phyloP scores from a whole-genome alignment of 129 eudicot species.

The Centaurea solstitialis region DNA sequence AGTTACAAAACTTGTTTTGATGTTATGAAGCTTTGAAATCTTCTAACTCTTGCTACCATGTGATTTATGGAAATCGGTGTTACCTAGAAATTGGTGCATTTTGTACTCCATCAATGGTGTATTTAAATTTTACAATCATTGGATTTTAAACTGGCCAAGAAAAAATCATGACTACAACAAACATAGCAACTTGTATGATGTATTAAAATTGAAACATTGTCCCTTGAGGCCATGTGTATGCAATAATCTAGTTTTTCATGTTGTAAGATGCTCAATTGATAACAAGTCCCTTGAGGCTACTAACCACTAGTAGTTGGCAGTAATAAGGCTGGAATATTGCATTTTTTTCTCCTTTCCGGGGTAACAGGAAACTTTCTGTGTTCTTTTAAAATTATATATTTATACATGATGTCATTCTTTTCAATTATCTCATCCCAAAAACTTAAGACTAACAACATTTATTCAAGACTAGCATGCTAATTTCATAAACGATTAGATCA shows the following conservation, averaged over 20 bases:
- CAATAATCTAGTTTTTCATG: not conserved
- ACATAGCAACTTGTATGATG: not conserved
- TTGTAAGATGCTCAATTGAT: not conserved
- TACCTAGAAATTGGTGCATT: not conserved
- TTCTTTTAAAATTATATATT: not conserved
- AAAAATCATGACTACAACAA: not conserved
- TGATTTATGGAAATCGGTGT: not conserved
- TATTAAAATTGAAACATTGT: not conserved
- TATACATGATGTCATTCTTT: not conserved
- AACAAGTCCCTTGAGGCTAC: not conserved
- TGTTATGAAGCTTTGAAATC: not conserved
- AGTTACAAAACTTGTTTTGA: not conserved
- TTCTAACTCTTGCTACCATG: not conserved
- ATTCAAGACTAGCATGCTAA: not conserved
- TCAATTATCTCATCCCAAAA: not conserved
- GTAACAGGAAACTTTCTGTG: not conserved
- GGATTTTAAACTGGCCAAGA: not conserved
- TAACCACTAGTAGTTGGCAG: not conserved
- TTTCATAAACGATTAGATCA: slow-evolving; percentile 7
- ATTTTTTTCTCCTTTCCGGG: not conserved
- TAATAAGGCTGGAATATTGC: not conserved
- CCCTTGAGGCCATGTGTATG: not conserved
- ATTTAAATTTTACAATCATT: not conserved
- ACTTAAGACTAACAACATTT: slow-evolving; percentile 2
- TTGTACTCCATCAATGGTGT: not conserved